These are phyloP conservation scores for Candida dendrica DNA, from an alignment of 805 yeast genomes.

Conservation along the genomic window DNA sequence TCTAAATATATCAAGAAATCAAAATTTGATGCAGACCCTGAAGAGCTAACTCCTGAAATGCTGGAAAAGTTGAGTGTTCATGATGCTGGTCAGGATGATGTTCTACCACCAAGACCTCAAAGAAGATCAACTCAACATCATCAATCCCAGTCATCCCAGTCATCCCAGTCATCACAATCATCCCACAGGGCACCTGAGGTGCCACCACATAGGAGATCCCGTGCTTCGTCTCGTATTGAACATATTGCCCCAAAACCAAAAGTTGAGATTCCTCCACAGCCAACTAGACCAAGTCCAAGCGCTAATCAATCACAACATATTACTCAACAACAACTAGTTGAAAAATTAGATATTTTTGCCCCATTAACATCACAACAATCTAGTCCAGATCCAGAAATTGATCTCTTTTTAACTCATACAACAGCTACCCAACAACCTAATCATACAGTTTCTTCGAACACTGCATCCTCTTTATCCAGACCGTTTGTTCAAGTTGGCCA, in stretches of 20 bases:
- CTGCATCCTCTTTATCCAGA: constrained; percentile 11
- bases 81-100: neutral
- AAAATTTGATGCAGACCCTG: constrained; percentile 38
- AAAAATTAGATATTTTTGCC: constrained; percentile 9
- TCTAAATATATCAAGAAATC: constrained; percentile 32
- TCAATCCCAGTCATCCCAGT: too few relatives aligned
- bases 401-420: neutral
- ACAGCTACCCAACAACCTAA: constrained; percentile 9
- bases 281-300: neutral
- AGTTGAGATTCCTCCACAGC: neutral
- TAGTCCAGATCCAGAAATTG: neutral
- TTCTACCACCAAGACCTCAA: constrained; percentile 3
- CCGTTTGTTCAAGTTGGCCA: constrained; percentile 18
- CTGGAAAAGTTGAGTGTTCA: constrained; percentile 6
- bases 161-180: too few relatives aligned
- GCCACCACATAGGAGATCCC: neutral
- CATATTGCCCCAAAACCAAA: neutral
- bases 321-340: neutral
- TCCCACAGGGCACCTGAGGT: neutral
- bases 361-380: constrained; percentile 1
- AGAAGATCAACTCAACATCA: neutral
- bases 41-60: constrained; percentile 30
- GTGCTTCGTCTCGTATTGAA: neutral
- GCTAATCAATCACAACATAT: neutral
- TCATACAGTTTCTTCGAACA: constrained; percentile 5